phyloP scores from a whole-genome alignment of 179 eudicot genomes.

The Beta lomatogona region DNA sequence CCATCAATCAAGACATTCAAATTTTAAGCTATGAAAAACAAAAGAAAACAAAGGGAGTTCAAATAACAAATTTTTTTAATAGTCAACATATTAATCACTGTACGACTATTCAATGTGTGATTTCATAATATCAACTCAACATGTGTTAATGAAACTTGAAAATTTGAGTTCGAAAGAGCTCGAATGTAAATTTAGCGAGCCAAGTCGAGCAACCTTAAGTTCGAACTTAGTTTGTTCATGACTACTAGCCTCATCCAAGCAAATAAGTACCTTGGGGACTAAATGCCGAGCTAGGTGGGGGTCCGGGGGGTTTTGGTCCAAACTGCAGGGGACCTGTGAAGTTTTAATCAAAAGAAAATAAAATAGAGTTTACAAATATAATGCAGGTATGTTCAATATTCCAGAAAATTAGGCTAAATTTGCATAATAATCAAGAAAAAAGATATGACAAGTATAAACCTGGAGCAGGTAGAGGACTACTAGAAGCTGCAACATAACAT shows the following conservation, averaged over 20 bases:
- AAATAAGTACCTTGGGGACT: conserved; percentile 28
- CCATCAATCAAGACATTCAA: no score
- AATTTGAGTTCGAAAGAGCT: no score
- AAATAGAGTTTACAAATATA: background rate
- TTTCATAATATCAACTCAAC: no score
- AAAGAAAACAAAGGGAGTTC: no score
- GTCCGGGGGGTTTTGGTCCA: conserved; percentile 21
- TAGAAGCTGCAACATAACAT: conserved; percentile 32
- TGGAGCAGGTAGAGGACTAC: conserved; percentile 45
- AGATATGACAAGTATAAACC: conserved; percentile 16
- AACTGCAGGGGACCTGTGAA: conserved; percentile 28
- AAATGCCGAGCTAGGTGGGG: conserved; percentile 20
- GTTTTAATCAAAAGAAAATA: background rate
- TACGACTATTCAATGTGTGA: no score
- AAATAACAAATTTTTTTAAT: no score
- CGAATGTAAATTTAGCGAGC: no score
- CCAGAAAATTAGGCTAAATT: background rate
- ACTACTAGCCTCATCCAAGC: background rate
- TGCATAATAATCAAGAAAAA: background rate
- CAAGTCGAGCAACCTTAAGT: no score
- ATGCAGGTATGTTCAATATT: background rate
- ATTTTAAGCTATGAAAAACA: no score
- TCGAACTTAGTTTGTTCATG: no score
- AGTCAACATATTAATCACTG: no score
- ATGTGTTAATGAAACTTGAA: no score